phyloP scores from a whole-genome alignment of 2,329 filamentous ascomycete genomes.

The Ilyonectria mors-panacis region DNA sequence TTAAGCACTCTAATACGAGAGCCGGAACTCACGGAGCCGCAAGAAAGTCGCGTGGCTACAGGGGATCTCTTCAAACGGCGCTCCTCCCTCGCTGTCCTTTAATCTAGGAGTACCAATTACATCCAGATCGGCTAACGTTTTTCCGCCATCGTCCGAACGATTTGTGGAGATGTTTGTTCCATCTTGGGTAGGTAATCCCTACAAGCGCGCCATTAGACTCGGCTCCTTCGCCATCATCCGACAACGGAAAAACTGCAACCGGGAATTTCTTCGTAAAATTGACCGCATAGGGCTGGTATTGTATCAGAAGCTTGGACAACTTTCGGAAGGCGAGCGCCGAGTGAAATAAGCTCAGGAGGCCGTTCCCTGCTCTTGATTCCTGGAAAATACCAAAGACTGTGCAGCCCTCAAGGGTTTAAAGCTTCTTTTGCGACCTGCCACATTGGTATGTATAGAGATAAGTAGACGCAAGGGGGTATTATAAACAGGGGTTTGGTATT shows the following conservation, averaged over 20 bases:
- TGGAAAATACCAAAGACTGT: not conserved
- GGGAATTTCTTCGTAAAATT: not conserved
- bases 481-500: not conserved
- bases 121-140: constrained; percentile 3
- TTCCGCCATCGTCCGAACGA: constrained; percentile 8
- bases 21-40: not conserved
- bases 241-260: constrained; percentile 19
- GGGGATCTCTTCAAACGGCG: constrained; percentile 7
- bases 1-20: not conserved
- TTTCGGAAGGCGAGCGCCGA: constrained; percentile 7
- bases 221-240: constrained; percentile 4
- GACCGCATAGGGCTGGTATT: not conserved
- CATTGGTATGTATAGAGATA: not conserved
- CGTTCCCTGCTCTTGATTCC: not conserved
- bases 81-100: constrained; percentile 7
- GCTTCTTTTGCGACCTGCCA: not conserved
- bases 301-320: not conserved
- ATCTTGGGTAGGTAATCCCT: constrained; percentile 17
- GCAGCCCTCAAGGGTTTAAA: not conserved
- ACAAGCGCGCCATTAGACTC: constrained; percentile 21
- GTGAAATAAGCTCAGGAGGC: not conserved
- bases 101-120: constrained; percentile 12
- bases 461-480: not conserved
- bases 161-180: constrained; percentile 18
- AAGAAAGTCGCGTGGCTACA: not conserved